Conservation (phyloP, 2,329 filamentous ascomycete genomes). For the Hypoxylon sp. region DNA sequence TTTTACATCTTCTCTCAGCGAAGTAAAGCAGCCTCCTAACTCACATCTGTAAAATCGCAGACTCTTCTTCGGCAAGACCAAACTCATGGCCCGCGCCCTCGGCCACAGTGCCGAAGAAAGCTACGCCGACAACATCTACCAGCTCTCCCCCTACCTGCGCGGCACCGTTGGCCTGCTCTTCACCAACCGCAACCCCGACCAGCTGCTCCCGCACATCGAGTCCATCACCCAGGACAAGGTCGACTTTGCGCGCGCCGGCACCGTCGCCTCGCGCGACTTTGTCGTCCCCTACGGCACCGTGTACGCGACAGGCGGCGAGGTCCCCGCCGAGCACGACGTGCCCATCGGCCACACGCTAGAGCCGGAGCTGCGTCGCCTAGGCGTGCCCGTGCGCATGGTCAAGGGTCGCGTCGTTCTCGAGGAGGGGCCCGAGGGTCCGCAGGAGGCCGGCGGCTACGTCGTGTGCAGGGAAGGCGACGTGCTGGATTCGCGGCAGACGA, state of each 20-base stretch:
- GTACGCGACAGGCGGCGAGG: conserved; percentile 82
- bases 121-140: conserved; percentile 81
- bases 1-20: conserved; percentile 12
- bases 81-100: conserved; percentile 97
- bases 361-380: conserved; percentile 88
- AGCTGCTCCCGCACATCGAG: conserved; percentile 79
- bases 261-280: conserved; percentile 78
- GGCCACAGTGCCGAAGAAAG: conserved; percentile 83
- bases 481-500: conserved; percentile 91
- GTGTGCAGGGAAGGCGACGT: conserved; percentile 88
- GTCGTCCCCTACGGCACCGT: conserved; percentile 86
- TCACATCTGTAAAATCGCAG: conserved; percentile 63
- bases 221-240: conserved; percentile 71
- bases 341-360: conserved; percentile 89
- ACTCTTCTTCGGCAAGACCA: conserved; percentile 99
- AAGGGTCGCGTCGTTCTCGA: conserved; percentile 87
- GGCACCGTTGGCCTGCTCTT: conserved; percentile 93
- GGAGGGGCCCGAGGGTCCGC: conserved; percentile 60
- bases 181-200: conserved; percentile 78
- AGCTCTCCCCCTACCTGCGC: conserved; percentile 75
- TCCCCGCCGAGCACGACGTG: conserved; percentile 84
- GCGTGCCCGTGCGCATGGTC: conserved; percentile 88
- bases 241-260: conserved; percentile 93
- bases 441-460: conserved; percentile 69
- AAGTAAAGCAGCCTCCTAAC: background rate